phyloP scores from a whole-genome alignment of 2,329 filamentous ascomycete genomes.

The Neofusicoccum cordaticola region DNA sequence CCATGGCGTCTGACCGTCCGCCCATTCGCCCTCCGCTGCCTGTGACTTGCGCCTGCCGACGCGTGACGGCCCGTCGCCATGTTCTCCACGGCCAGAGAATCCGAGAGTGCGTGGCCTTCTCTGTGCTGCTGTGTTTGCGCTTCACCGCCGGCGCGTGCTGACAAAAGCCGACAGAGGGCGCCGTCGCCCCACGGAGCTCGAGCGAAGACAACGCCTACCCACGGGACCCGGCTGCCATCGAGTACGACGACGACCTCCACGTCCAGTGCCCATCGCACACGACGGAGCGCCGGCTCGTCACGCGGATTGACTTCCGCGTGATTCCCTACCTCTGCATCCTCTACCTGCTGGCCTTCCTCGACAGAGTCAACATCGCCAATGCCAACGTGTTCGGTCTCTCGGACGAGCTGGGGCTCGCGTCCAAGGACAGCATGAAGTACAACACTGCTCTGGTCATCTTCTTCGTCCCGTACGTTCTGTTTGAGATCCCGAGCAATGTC shows the following conservation, averaged over 20 bases:
- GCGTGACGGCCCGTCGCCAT: not conserved
- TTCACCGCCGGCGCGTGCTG: not conserved
- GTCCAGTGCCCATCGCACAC: slow-evolving; percentile 48
- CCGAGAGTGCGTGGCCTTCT: not conserved
- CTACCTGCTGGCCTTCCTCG: slow-evolving; percentile 50
- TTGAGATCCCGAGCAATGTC: slow-evolving; percentile 54
- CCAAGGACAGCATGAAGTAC: slow-evolving; percentile 39
- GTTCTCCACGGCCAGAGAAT: not conserved
- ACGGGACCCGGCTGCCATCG: slow-evolving; percentile 17
- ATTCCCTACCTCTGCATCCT: slow-evolving; percentile 51
- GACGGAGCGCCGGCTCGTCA: slow-evolving; percentile 47
- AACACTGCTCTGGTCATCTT: slow-evolving; percentile 55
- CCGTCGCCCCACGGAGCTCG: slow-evolving; percentile 7
- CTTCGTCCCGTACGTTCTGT: slow-evolving; percentile 53
- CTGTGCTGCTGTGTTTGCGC: too few relatives aligned
- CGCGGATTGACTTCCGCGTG: slow-evolving; percentile 48
- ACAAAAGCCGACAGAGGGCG: not conserved
- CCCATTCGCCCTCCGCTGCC: not conserved
- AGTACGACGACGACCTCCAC: slow-evolving; percentile 38
- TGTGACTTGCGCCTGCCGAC: not conserved
- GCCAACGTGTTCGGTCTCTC: slow-evolving; percentile 52
- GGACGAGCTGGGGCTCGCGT: slow-evolving; percentile 43
- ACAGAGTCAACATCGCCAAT: slow-evolving; percentile 54
- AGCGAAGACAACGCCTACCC: slow-evolving; percentile 8
- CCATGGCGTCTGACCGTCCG: not conserved